Conservation (phyloP, 768 basidiomycete species). For the Termitomyces bulborhizus region DNA sequence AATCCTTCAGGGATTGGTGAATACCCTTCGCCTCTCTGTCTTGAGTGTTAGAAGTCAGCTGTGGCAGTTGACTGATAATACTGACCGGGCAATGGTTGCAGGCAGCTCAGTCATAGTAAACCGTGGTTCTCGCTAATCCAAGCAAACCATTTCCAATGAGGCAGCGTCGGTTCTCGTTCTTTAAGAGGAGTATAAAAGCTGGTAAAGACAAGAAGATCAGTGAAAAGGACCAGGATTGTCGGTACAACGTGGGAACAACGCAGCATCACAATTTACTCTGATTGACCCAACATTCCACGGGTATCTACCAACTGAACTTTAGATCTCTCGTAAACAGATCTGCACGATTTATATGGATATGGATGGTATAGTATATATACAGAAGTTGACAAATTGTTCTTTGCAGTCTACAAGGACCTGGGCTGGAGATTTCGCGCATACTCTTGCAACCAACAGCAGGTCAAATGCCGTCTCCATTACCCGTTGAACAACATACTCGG, state of each 20-base stretch:
- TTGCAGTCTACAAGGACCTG: neutral
- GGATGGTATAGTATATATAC: neutral
- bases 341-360: neutral
- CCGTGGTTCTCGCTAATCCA: conserved; percentile 17
- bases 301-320: neutral
- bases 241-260: conserved; percentile 18
- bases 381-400: neutral
- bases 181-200: neutral
- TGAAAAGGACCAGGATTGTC: conserved; percentile 8
- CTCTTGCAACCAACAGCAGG: neutral
- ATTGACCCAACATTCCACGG: neutral
- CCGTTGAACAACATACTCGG: neutral
- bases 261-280: neutral
- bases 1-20: conserved; percentile 68
- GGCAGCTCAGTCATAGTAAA: conserved; percentile 38
- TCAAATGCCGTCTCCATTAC: neutral
- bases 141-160: conserved; percentile 27
- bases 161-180: conserved; percentile 3
- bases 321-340: neutral
- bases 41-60: conserved; percentile 10
- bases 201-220: conserved; percentile 10
- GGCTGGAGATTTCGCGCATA: too few relatives aligned
- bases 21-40: conserved; percentile 76
- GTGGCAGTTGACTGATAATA: conserved; percentile 15
- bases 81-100: conserved; percentile 37